These are phyloP conservation scores for Saturnispora sekii DNA, from an alignment of 805 yeast genomes.

Conservation along the genomic window DNA sequence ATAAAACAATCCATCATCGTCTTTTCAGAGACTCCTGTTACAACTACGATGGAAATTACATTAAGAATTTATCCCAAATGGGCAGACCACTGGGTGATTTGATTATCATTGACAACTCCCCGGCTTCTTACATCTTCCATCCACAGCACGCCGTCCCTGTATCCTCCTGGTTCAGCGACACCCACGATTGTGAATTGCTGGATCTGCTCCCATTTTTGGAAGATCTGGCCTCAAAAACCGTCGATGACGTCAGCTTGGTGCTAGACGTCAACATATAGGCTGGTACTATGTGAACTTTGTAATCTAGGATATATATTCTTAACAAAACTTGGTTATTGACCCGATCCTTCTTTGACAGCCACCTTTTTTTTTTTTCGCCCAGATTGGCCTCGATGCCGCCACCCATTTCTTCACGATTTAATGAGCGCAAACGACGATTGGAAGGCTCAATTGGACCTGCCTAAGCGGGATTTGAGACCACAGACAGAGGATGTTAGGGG, in stretches of 20 bases:
- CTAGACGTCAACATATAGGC: conserved; percentile 57
- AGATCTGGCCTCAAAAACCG: conserved; percentile 63
- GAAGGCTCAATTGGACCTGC: conserved; percentile 68
- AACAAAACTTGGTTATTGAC: background rate
- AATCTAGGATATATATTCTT: too few species aligned
- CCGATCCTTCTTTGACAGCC: too few species aligned
- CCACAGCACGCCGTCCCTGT: conserved; percentile 98
- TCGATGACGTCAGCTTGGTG: conserved; percentile 78
- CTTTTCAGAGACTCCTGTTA: conserved; percentile 91
- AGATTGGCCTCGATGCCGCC: too few species aligned
- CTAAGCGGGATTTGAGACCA: conserved; percentile 82
- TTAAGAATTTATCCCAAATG: conserved; percentile 85
- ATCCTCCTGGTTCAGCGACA: conserved; percentile 96
- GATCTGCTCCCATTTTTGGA: conserved; percentile 87
- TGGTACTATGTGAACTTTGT: background rate
- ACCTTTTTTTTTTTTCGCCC: too few species aligned
- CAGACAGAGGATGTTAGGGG: conserved; percentile 94
- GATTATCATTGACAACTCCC: conserved; percentile 92
- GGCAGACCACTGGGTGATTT: conserved; percentile 84
- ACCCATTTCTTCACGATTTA: too few species aligned
- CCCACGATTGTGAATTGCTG: conserved; percentile 89
- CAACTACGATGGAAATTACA: conserved; percentile 88
- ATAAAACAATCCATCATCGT: conserved; percentile 74
- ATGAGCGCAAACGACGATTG: conserved; percentile 35
- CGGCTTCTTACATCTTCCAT: conserved; percentile 95